These are phyloP conservation scores for Kodamaea arcana DNA, from an alignment of 1,139 yeast species.

Conservation along the genomic window DNA sequence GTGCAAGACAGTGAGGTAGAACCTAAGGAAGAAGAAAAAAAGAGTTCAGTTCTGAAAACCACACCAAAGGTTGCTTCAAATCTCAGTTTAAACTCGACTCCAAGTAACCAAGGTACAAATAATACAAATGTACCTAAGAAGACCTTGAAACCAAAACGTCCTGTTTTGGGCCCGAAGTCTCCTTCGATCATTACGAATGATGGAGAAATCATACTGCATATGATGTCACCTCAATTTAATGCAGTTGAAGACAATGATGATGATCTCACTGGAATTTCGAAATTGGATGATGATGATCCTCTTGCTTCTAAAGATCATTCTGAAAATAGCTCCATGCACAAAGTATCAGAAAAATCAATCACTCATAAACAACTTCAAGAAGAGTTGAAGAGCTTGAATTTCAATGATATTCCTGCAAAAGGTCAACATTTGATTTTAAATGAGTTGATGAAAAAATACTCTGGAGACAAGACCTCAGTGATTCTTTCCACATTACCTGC, in stretches of 20 bases:
- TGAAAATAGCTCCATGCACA: neutral
- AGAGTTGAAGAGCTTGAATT: constrained; percentile 46
- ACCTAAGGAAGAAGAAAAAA: constrained; percentile 2
- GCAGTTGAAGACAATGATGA: constrained; percentile 27
- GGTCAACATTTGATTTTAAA: constrained; percentile 88
- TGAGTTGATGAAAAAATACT: constrained; percentile 66
- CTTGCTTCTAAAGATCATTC: neutral
- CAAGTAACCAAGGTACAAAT: neutral
- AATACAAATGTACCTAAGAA: constrained; percentile 3
- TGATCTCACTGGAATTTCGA: constrained; percentile 4
- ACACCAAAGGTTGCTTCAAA: neutral
- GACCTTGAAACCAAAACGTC: constrained; percentile 2
- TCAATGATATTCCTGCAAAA: constrained; percentile 83
- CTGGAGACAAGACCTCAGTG: constrained; percentile 62
- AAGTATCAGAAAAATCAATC: constrained; percentile 10
- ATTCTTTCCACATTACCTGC: constrained; percentile 88
- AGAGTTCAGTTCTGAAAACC: neutral
- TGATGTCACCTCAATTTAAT: constrained; percentile 34
- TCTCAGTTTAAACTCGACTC: neutral
- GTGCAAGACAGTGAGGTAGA: constrained; percentile 1
- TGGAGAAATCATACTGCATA: constrained; percentile 35
- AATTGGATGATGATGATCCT: constrained; percentile 3
- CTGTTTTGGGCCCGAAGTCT: constrained; percentile 11
- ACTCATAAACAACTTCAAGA: constrained; percentile 37
- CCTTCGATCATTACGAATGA: constrained; percentile 38